phyloP scores from a whole-genome alignment of 1,139 yeast species.

The Saccharomycopsis phalli region DNA sequence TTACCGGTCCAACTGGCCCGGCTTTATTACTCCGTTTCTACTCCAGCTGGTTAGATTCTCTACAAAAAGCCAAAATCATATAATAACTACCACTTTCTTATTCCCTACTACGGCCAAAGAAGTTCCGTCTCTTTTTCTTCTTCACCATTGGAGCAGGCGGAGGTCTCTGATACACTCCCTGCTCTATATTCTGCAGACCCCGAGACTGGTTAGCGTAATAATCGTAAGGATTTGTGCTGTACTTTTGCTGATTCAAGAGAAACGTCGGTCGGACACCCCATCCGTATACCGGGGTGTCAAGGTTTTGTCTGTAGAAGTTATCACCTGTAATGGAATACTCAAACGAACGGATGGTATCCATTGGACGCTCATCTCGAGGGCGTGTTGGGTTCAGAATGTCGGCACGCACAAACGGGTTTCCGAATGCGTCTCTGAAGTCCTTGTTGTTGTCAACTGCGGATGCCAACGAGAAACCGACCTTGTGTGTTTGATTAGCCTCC shows the following conservation, averaged over 20 bases:
- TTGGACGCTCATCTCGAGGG: conserved; percentile 85
- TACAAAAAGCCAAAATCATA: too few species aligned
- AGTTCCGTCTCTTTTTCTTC: too few species aligned
- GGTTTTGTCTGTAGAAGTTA: conserved; percentile 60
- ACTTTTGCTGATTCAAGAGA: conserved; percentile 27
- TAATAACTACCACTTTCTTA: too few species aligned
- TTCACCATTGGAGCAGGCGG: conserved; percentile 43
- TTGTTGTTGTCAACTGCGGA: conserved; percentile 30
- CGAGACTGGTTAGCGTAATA: conserved; percentile 1
- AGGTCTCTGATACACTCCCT: conserved; percentile 58
- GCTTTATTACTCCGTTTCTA: too few species aligned
- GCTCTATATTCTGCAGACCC: conserved; percentile 33
- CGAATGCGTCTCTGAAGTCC: conserved; percentile 72
- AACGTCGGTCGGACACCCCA: conserved; percentile 22
- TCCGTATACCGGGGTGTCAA: conserved; percentile 46
- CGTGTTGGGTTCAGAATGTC: conserved; percentile 92
- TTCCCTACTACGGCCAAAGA: too few species aligned
- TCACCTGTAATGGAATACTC: conserved; percentile 94
- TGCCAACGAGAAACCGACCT: conserved; percentile 27
- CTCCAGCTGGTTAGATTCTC: too few species aligned
- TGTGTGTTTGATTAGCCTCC: conserved; percentile 40
- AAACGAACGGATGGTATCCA: conserved; percentile 87
- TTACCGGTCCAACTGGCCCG: too few species aligned
- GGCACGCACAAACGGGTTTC: conserved; percentile 61
- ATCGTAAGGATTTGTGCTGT: conserved; percentile 30